Evolutionary conservation across 257 asterid genomes (phyloP).

Genomic region (Lavandula angustifolia): DNA sequence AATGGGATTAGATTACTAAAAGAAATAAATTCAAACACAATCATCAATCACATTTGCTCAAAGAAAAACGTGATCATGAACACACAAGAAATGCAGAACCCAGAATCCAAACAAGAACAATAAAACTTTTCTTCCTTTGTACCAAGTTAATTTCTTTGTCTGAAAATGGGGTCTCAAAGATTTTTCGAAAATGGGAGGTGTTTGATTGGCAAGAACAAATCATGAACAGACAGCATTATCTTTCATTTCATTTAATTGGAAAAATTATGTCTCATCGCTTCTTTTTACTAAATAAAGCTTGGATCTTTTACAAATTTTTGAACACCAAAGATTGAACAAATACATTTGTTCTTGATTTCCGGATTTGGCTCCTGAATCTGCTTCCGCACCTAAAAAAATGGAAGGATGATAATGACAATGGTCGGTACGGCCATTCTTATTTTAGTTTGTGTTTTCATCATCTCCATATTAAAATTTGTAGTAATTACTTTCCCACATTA

Average conservation of each 20-base stretch:
- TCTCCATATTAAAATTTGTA: neutral
- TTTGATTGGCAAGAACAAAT: constrained; percentile 46
- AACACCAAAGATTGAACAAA: constrained; percentile 42
- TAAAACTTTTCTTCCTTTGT: constrained; percentile 24
- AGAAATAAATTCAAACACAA: neutral
- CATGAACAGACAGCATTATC: constrained; percentile 31
- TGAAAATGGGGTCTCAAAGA: constrained; percentile 33
- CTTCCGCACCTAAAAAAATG: constrained; percentile 72
- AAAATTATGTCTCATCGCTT: constrained; percentile 23
- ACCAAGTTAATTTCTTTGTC: constrained; percentile 8
- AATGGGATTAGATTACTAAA: neutral
- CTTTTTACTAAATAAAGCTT: constrained; percentile 19
- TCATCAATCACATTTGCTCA: constrained; percentile 29
- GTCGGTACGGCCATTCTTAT: constrained; percentile 20
- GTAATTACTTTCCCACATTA: too few relatives aligned
- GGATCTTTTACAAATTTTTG: constrained; percentile 14
- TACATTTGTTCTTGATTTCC: constrained; percentile 45
- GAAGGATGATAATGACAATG: constrained; percentile 41
- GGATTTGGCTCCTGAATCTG: constrained; percentile 60
- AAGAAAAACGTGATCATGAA: constrained; percentile 9
- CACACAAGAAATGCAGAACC: neutral
- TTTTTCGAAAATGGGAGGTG: constrained; percentile 35
- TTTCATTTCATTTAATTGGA: constrained; percentile 27
- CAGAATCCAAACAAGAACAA: neutral
- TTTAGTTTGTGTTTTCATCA: neutral